Conservation (phyloP, 768 basidiomycete species). For the Gymnopilus junonius region DNA sequence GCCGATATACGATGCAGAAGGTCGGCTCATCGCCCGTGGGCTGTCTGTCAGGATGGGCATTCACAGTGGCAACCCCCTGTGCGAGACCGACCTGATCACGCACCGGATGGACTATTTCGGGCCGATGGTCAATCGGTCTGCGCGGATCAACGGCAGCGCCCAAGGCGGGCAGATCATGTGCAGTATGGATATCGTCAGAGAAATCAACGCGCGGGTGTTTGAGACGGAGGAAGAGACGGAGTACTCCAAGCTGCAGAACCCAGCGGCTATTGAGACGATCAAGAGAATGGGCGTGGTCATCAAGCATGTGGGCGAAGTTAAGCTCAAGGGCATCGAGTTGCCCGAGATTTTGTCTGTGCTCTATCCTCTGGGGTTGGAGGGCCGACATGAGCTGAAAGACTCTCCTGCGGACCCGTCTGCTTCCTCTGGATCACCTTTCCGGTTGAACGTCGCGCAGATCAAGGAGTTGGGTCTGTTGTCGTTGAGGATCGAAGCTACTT, state of each 20-base stretch:
- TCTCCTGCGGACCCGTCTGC: slow-evolving; percentile 34
- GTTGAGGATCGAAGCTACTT: slow-evolving; percentile 79
- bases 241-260: slow-evolving; percentile 58
- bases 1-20: slow-evolving; percentile 68
- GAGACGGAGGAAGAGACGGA: slow-evolving; percentile 62
- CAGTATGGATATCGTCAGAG: slow-evolving; percentile 84
- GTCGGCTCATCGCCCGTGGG: slow-evolving; percentile 79
- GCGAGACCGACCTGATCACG: slow-evolving; percentile 90
- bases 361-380: slow-evolving; percentile 76
- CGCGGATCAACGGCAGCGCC: slow-evolving; percentile 82
- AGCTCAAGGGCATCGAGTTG: slow-evolving; percentile 92
- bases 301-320: slow-evolving; percentile 83
- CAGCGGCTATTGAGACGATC: slow-evolving; percentile 74
- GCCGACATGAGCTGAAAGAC: slow-evolving; percentile 65
- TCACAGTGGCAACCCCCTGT: slow-evolving; percentile 88
- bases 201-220: slow-evolving; percentile 69
- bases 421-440: slow-evolving; percentile 22
- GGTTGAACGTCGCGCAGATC: slow-evolving; percentile 62
- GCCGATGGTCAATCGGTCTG: slow-evolving; percentile 92
- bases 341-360: slow-evolving; percentile 87
- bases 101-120: slow-evolving; percentile 98
- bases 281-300: slow-evolving; percentile 71
- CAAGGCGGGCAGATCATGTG: slow-evolving; percentile 95
- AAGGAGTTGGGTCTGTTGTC: slow-evolving; percentile 73
- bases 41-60: slow-evolving; percentile 97